phyloP scores from a whole-genome alignment of 495 filamentous ascomycete species.

The Penicillium coffeae region DNA sequence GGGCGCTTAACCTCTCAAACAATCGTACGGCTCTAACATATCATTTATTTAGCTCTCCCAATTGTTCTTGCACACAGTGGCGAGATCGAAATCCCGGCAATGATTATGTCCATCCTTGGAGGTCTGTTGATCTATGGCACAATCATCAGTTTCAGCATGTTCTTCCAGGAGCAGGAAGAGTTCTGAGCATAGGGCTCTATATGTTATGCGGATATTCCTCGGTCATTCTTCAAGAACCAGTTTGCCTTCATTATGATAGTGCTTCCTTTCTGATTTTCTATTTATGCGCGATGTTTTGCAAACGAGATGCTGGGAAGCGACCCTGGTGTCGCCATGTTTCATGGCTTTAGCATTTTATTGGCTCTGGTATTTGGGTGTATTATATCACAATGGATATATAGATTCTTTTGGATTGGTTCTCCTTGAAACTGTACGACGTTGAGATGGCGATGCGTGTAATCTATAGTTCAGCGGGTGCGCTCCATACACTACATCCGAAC shows the following conservation, averaged over 20 bases:
- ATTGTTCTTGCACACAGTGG: constrained; percentile 79
- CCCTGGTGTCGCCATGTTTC: constrained; percentile 9
- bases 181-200: constrained; percentile 60
- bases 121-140: constrained; percentile 95
- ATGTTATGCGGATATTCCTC: no score
- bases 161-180: constrained; percentile 95
- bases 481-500: no score
- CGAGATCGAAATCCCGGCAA: constrained; percentile 75
- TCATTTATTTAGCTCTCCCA: constrained; percentile 72
- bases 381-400: constrained; percentile 26
- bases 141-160: constrained; percentile 95
- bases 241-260: constrained; percentile 14
- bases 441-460: no score
- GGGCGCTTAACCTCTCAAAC: neutral
- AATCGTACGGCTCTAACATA: constrained; percentile 19
- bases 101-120: constrained; percentile 92
- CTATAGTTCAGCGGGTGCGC: no score
- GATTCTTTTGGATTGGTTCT: neutral
- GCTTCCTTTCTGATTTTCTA: constrained; percentile 18
- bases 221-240: neutral
- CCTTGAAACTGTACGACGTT: no score
- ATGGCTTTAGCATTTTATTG: constrained; percentile 16
- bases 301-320: constrained; percentile 10
- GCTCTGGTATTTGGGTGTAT: constrained; percentile 21
- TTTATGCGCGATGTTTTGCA: constrained; percentile 16